These are phyloP conservation scores for Penicillium sp. DNA, from an alignment of 2,329 filamentous ascomycete species.

Conservation along the genomic window DNA sequence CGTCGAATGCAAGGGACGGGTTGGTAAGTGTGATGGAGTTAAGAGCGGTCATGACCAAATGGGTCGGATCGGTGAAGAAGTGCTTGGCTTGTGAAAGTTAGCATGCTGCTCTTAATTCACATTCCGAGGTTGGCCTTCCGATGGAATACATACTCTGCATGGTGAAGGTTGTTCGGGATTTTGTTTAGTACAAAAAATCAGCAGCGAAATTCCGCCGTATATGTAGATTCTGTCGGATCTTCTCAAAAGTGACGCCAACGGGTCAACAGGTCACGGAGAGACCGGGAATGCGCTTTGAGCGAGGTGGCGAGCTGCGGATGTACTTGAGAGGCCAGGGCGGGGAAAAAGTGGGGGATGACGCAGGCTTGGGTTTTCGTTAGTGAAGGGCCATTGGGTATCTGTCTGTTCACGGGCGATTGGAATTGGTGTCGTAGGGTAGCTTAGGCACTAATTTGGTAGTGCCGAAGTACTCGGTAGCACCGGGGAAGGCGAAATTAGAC, in stretches of 20 bases:
- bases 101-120: background rate
- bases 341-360: constrained; percentile 33
- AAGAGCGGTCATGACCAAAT: constrained; percentile 75
- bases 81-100: constrained; percentile 60
- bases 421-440: background rate
- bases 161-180: background rate
- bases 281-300: constrained; percentile 1
- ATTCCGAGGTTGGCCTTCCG: background rate
- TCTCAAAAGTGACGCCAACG: background rate
- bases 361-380: constrained; percentile 3
- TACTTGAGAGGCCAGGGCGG: constrained; percentile 21
- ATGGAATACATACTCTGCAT: background rate
- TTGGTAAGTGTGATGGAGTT: constrained; percentile 78
- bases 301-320: constrained; percentile 6
- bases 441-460: constrained; percentile 12
- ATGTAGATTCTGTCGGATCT: background rate
- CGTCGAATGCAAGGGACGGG: constrained; percentile 75
- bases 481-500: background rate
- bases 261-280: background rate
- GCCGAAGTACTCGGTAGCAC: background rate
- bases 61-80: constrained; percentile 80
- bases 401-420: background rate
- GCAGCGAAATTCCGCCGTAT: background rate
- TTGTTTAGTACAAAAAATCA: background rate
- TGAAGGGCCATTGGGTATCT: background rate